Evolutionary conservation across 805 yeast species (phyloP), one percentile per base, ranked within the genome.

Genomic region (Candida lessepsii): DNA sequence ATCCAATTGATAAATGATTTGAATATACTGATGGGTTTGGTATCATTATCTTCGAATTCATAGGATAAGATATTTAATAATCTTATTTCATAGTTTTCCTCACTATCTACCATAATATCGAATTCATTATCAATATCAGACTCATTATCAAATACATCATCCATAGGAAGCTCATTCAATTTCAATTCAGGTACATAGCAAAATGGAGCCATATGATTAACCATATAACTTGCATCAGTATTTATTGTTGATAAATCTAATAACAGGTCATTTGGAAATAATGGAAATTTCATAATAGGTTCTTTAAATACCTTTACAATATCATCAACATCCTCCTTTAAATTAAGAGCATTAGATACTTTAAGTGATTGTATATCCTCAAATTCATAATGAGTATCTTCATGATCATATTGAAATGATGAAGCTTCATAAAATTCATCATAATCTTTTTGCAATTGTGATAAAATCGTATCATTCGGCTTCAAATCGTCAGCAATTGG

Each of bases 221-320:
- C 16, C 15, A 34, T 5, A 3, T 14, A 3, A n/a, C 10, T 27
- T 26, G 24, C 23, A 18, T 19, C 18, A 33, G 25, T 15, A 13
- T 9, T 16, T 19, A 41, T 35, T 9, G 20, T 8, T 9, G 32
- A 14, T 25, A 41, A 32, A 31, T 42, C 41, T 24, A 46, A 25
- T 24, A 11, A 9, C n/a, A 28, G n/a, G 11, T 27, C 26, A 26
- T 27, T 24, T 5, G 40, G 29, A 6, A 33, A n/a, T 27, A 48
- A 42, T 11, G 52, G 49, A 15, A 19, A n/a, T 16, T n/a, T 18
- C 52, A 48, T 48, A 11, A 41, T 35, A 19, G 50, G 50, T 35
- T 39, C 25, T 7, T 37, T 5, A 15, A 30, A 11, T 5, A 49
- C 45, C 18, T 18, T 16, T 18, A 41, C 30, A 17, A 19, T 17